A percentile compares a stretch with the other conserved stretches of the same genome.
phyloP scores from a whole-genome alignment of 2,329 filamentous ascomycete species.

The Hymenoscyphus infarciens region DNA sequence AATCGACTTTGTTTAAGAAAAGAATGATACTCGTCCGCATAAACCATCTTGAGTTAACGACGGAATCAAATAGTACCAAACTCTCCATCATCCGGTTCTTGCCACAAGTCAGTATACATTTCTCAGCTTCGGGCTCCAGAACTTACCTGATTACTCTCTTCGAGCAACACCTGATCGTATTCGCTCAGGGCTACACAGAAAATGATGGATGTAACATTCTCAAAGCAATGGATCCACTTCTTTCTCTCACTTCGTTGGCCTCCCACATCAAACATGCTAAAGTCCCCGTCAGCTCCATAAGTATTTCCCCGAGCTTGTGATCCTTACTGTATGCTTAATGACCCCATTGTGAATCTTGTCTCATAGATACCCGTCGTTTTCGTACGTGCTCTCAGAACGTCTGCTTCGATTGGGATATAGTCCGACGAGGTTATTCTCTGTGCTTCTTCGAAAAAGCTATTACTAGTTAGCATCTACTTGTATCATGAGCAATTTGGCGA shows the following conservation, averaged over 20 bases:
- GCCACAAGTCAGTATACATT: slow-evolving; percentile 13
- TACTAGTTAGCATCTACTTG: slow-evolving; percentile 19
- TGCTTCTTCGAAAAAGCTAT: slow-evolving; percentile 93
- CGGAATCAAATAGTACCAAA: slow-evolving; percentile 91
- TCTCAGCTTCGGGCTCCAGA: background rate
- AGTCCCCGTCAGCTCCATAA: slow-evolving; percentile 22
- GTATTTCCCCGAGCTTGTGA: slow-evolving; percentile 9
- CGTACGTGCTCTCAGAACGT: slow-evolving; percentile 90
- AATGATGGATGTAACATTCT: slow-evolving; percentile 98
- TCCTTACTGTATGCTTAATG: slow-evolving; percentile 94
- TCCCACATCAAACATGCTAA: slow-evolving; percentile 98
- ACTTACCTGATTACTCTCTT: slow-evolving; percentile 92
- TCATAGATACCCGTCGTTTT: slow-evolving; percentile 99
- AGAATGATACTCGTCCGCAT: slow-evolving; percentile 98
- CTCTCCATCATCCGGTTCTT: slow-evolving; percentile 99
- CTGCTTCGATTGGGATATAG: slow-evolving; percentile 90
- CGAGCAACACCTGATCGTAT: slow-evolving; percentile 94
- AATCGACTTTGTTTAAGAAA: slow-evolving; percentile 97
- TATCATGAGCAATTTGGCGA: background rate
- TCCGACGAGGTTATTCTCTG: slow-evolving; percentile 76
- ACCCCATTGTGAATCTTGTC: slow-evolving; percentile 97
- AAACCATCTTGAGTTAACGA: slow-evolving; percentile 98
- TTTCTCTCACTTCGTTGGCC: slow-evolving; percentile 96
- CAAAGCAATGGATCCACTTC: slow-evolving; percentile 99
- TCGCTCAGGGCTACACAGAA: slow-evolving; percentile 98